Conservation (phyloP, 2,329 filamentous ascomycete genomes). For the Coccinonectria pachysandricola region DNA sequence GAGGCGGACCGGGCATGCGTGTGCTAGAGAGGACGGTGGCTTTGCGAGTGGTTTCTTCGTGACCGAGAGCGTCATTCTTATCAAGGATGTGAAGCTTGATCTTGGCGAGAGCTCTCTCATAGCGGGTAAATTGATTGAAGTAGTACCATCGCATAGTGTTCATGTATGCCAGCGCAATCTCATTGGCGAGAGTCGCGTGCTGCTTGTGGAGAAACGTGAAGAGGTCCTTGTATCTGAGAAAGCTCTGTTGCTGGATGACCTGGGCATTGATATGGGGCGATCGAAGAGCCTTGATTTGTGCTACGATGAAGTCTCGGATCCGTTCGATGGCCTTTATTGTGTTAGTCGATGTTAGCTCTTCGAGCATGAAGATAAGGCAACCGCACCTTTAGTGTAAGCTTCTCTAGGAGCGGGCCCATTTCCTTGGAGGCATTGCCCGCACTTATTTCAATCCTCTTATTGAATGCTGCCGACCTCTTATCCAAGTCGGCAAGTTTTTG, state of each 20-base stretch:
- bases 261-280: conserved; percentile 97
- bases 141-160: conserved; percentile 99
- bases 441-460: conserved; percentile 51
- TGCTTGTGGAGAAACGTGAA: conserved; percentile 77
- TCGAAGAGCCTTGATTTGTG: conserved; percentile 85
- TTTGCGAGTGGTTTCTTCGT: conserved; percentile 62
- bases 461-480: conserved; percentile 61
- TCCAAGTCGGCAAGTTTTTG: conserved; percentile 77
- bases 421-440: conserved; percentile 72
- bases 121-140: conserved; percentile 78
- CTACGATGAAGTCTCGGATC: conserved; percentile 87
- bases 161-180: conserved; percentile 88
- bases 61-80: conserved; percentile 71
- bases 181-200: conserved; percentile 72
- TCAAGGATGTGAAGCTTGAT: conserved; percentile 76
- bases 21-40: conserved; percentile 44
- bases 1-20: conserved; percentile 43
- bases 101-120: conserved; percentile 73
- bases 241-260: conserved; percentile 87
- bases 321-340: conserved; percentile 65
- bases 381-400: conserved; percentile 67
- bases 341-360: no score
- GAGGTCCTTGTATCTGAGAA: conserved; percentile 79
- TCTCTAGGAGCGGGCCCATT: conserved; percentile 72
- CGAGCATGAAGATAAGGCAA: no score